Conservation (phyloP, 2,329 filamentous ascomycete species). For the Daldinia eschscholtzii region DNA sequence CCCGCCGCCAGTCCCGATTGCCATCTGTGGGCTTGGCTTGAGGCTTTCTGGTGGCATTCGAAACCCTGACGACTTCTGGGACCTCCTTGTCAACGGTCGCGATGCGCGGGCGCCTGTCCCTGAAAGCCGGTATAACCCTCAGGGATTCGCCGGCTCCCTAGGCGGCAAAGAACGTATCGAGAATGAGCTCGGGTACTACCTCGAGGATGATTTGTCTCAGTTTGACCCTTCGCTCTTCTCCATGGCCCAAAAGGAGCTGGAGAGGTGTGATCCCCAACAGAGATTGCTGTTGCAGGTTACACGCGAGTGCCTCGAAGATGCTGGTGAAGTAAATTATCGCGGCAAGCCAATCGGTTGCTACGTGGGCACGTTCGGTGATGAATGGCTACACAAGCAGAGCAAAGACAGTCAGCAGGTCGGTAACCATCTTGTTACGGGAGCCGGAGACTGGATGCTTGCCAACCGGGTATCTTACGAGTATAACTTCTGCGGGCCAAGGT, state of each 20-base stretch:
- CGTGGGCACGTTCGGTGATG: slow-evolving; percentile 52
- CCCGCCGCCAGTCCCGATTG: slow-evolving; percentile 37
- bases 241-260: slow-evolving; percentile 44
- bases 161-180: slow-evolving; percentile 35
- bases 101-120: slow-evolving; percentile 44
- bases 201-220: slow-evolving; percentile 41
- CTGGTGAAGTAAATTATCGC: slow-evolving; percentile 49
- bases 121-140: slow-evolving; percentile 42
- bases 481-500: slow-evolving; percentile 46
- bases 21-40: slow-evolving; percentile 47
- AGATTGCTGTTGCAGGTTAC: slow-evolving; percentile 48
- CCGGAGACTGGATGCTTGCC: slow-evolving; percentile 48
- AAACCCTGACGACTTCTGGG: slow-evolving; percentile 46
- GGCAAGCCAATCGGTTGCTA: slow-evolving; percentile 52
- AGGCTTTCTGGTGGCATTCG: slow-evolving; percentile 48
- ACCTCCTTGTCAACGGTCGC: slow-evolving; percentile 46
- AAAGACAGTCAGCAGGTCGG: slow-evolving; percentile 45
- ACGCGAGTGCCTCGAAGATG: slow-evolving; percentile 50
- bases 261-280: slow-evolving; percentile 51
- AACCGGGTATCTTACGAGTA: slow-evolving; percentile 51
- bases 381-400: slow-evolving; percentile 47
- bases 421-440: slow-evolving; percentile 46
- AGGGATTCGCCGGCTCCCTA: slow-evolving; percentile 39
- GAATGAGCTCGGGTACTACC: slow-evolving; percentile 40
- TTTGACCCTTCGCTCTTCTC: slow-evolving; percentile 46